A percentile compares a stretch with the other conserved stretches of the same genome.
Evolutionary conservation across 129 eudicot species (phyloP).

Genomic region (Erigeron canadensis): DNA sequence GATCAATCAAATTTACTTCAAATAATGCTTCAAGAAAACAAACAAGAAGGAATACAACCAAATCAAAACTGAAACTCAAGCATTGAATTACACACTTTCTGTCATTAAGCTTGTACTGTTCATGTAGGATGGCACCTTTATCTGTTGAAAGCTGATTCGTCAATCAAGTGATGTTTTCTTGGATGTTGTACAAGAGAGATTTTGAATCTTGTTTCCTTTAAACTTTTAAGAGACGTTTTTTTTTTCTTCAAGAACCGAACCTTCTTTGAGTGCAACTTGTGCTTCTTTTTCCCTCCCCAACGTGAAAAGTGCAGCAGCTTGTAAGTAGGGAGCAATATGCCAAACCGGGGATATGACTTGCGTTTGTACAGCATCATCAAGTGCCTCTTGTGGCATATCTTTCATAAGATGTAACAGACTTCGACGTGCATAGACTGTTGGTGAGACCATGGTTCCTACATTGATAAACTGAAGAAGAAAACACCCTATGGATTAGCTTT

Average conservation of each 20-base stretch:
- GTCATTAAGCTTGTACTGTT: slow-evolving; percentile 22
- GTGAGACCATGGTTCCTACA: slow-evolving; percentile 86
- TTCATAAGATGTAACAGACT: slow-evolving; percentile 73
- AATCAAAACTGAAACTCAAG: slow-evolving; percentile 23
- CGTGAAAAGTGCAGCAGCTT: slow-evolving; percentile 68
- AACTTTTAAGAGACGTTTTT: slow-evolving; percentile 31
- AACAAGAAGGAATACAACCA: slow-evolving; percentile 20
- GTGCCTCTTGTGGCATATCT: slow-evolving; percentile 82
- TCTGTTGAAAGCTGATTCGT: slow-evolving; percentile 15
- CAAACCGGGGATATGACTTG: slow-evolving; percentile 82
- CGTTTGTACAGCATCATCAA: slow-evolving; percentile 82
- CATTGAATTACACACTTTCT: slow-evolving; percentile 12
- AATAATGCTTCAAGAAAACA: slow-evolving; percentile 35
- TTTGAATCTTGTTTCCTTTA: slow-evolving; percentile 9
- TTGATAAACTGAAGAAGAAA: slow-evolving; percentile 64
- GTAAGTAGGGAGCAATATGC: slow-evolving; percentile 76
- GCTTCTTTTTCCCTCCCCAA: slow-evolving; percentile 75
- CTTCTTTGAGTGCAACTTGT: slow-evolving; percentile 73
- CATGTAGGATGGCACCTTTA: slow-evolving; percentile 17
- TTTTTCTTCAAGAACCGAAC: slow-evolving; percentile 69
- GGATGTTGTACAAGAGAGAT: slow-evolving; percentile 5
- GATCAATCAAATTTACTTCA: slow-evolving; percentile 23
- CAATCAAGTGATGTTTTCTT: slow-evolving; percentile 10
- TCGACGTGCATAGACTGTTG: slow-evolving; percentile 81
- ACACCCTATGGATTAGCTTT: neutral